Evolutionary conservation across 306 rosid genomes (phyloP).

Genomic region (peach (Prunus persica)): DNA sequence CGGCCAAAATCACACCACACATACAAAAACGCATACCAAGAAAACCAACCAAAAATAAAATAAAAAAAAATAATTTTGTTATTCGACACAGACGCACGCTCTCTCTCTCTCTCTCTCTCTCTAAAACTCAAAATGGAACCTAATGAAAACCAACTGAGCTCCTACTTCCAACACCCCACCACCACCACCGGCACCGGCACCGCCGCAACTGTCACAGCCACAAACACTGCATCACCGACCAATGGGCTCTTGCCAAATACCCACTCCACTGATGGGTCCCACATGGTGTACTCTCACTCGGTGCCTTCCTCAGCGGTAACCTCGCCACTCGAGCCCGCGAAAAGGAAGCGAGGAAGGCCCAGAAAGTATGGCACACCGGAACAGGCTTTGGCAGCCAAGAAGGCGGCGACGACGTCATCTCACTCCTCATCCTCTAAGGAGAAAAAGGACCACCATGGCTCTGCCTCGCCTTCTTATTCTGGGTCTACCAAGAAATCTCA

Average conservation of each 20-base stretch:
- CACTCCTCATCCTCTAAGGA: slow-evolving; percentile 51
- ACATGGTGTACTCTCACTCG: slow-evolving; percentile 68
- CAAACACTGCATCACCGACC: slow-evolving; percentile 41
- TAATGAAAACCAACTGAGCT: slow-evolving; percentile 80
- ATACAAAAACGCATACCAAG: not conserved
- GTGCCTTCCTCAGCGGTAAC: slow-evolving; percentile 64
- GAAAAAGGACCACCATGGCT: slow-evolving; percentile 37
- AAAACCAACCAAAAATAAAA: not conserved
- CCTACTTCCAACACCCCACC: slow-evolving; percentile 56
- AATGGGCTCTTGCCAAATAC: slow-evolving; percentile 54
- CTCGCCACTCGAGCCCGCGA: slow-evolving; percentile 55
- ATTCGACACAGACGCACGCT: slow-evolving; percentile 33
- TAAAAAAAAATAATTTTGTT: slow-evolving; percentile 18
- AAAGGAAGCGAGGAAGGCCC: slow-evolving; percentile 89
- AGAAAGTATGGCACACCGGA: slow-evolving; percentile 86
- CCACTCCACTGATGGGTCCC: slow-evolving; percentile 50
- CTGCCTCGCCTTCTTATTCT: slow-evolving; percentile 47
- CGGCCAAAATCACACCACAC: slow-evolving; percentile 17
- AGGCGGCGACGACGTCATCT: slow-evolving; percentile 76
- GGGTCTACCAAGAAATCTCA: slow-evolving; percentile 60
- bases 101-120: slow-evolving; percentile 19
- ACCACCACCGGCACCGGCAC: slow-evolving; percentile 24
- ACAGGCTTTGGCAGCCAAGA: slow-evolving; percentile 85
- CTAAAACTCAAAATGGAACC: slow-evolving; percentile 72
- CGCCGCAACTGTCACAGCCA: slow-evolving; percentile 8